Conservation (phyloP, 306 rosid genomes). For the Prunus campanulata region DNA sequence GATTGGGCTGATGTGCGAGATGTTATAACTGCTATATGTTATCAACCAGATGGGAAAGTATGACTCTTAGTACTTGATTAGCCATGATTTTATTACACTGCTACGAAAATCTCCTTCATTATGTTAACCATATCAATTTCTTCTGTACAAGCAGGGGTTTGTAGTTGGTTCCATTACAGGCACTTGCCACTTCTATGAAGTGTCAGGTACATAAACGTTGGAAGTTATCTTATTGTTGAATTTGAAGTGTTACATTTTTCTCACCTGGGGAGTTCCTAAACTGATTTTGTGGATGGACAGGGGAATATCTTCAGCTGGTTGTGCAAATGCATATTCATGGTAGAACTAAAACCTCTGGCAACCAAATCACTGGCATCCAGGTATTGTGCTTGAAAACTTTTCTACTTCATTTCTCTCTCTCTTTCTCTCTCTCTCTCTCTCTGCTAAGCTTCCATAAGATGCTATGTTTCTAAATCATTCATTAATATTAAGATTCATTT, state of each 20-base stretch:
- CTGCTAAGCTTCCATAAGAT: background rate
- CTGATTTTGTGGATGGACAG: conserved; percentile 39
- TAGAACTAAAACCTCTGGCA: conserved; percentile 60
- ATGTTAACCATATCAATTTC: conserved; percentile 16
- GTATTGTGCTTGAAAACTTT: conserved; percentile 33
- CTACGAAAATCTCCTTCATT: background rate
- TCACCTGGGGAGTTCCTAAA: conserved; percentile 25
- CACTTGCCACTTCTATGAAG: conserved; percentile 58
- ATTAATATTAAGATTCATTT: conserved; percentile 15
- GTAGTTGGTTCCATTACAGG: conserved; percentile 74
- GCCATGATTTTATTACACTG: background rate
- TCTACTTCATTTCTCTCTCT: background rate
- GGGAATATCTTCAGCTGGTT: conserved; percentile 50
- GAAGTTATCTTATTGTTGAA: background rate
- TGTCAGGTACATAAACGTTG: conserved; percentile 53
- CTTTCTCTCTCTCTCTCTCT: background rate
- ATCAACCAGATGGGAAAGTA: conserved; percentile 79
- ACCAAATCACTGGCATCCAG: conserved; percentile 89
- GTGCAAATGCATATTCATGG: conserved; percentile 44
- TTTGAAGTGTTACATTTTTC: background rate
- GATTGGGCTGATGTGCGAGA: conserved; percentile 83
- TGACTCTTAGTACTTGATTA: conserved; percentile 20
- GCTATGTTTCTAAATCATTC: background rate
- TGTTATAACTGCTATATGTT: conserved; percentile 75
- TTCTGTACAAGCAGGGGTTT: conserved; percentile 59